Evolutionary conservation across 441 rosid genomes (phyloP).

Genomic region (Populus hybrid): DNA sequence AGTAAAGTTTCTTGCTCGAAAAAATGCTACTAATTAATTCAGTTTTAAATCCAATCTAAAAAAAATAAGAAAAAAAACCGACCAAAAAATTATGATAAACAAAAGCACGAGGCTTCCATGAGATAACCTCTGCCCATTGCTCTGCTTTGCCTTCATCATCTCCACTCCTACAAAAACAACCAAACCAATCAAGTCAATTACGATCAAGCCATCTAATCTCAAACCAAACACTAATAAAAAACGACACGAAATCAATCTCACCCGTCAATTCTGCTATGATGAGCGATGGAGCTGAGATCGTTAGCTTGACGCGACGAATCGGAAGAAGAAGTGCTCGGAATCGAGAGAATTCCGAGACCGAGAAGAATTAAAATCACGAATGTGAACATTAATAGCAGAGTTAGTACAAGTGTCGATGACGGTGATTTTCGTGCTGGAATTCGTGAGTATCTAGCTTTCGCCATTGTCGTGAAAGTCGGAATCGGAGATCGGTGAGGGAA

Average conservation of each 20-base stretch:
- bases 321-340: slow-evolving; percentile 40
- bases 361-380: slow-evolving; percentile 69
- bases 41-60: not conserved
- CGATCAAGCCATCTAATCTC: slow-evolving; percentile 5
- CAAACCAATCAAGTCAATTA: slow-evolving; percentile 14
- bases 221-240: not conserved
- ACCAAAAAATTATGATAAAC: slow-evolving; percentile 86
- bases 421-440: slow-evolving; percentile 58
- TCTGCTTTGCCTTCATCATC: slow-evolving; percentile 48
- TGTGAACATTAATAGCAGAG: slow-evolving; percentile 52
- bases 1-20: not conserved
- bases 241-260: slow-evolving; percentile 10
- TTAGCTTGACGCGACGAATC: slow-evolving; percentile 47
- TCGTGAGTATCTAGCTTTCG: slow-evolving; percentile 62
- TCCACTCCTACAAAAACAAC: slow-evolving; percentile 27
- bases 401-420: slow-evolving; percentile 50
- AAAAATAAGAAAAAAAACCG: slow-evolving; percentile 9
- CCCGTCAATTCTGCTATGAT: slow-evolving; percentile 37
- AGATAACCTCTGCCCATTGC: slow-evolving; percentile 79
- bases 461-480: slow-evolving; percentile 30
- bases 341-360: slow-evolving; percentile 63
- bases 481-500: not conserved
- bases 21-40: not conserved
- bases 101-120: slow-evolving; percentile 91
- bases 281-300: slow-evolving; percentile 63